Conservation (phyloP, 2,329 filamentous ascomycete genomes). For the Claviceps pusilla region DNA sequence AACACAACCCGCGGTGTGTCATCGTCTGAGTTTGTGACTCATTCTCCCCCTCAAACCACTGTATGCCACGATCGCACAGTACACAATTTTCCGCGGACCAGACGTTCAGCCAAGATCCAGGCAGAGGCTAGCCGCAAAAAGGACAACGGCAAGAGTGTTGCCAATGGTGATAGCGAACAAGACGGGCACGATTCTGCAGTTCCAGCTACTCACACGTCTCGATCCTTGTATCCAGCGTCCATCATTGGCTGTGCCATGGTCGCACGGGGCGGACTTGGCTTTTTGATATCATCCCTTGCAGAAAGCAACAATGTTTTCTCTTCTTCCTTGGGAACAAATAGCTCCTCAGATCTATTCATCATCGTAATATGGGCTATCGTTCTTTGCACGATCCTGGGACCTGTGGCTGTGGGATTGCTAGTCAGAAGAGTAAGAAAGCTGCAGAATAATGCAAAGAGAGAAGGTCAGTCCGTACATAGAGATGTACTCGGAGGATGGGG, state of each 20-base stretch:
- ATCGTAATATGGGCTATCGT: slow-evolving; percentile 41
- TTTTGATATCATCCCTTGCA: slow-evolving; percentile 56
- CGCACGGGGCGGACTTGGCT: slow-evolving; percentile 66
- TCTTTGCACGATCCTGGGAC: slow-evolving; percentile 38
- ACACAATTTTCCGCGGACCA: not conserved
- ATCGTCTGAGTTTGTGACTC: not conserved
- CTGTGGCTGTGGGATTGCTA: slow-evolving; percentile 31
- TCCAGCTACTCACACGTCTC: slow-evolving; percentile 27
- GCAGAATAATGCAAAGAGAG: slow-evolving; percentile 2
- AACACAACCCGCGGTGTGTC: not conserved
- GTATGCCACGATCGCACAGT: not conserved
- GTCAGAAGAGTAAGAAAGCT: slow-evolving; percentile 25
- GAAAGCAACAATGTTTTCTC: slow-evolving; percentile 34
- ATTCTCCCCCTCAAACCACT: not conserved
- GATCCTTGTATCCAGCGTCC: slow-evolving; percentile 50
- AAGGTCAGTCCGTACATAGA: not conserved
- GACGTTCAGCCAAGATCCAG: not conserved
- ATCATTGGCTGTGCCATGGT: slow-evolving; percentile 57
- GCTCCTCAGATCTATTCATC: slow-evolving; percentile 30
- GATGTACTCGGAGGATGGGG: slow-evolving; percentile 3
- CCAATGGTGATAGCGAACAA: not conserved
- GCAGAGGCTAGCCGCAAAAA: not conserved
- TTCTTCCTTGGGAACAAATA: not conserved
- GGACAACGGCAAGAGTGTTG: not conserved
- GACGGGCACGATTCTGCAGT: not conserved